These are phyloP conservation scores for Pugionium cornutum DNA, from an alignment of 345 rosid species.

Conservation along the genomic window DNA sequence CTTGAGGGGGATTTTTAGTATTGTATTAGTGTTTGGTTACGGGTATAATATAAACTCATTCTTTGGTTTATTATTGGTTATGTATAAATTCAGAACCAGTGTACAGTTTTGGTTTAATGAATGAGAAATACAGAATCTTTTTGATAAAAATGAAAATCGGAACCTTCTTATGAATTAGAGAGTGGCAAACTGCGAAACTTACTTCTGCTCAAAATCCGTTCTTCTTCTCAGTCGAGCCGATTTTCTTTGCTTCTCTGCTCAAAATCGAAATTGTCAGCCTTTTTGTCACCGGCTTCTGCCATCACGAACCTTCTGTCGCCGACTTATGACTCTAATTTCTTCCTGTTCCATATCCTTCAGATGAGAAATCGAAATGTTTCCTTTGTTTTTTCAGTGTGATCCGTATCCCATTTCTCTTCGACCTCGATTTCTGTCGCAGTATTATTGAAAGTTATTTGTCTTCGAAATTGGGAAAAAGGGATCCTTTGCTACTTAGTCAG, in stretches of 20 bases:
- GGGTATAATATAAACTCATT: too few relatives aligned
- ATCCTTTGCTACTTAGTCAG: neutral
- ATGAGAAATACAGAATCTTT: too few relatives aligned
- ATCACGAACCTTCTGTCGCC: neutral
- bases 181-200: neutral
- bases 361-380: neutral
- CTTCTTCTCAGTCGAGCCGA: constrained; percentile 2
- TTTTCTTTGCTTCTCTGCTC: constrained; percentile 14
- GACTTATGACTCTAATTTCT: neutral
- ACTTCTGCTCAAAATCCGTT: neutral
- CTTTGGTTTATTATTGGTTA: too few relatives aligned
- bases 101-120: too few relatives aligned
- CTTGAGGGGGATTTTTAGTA: too few relatives aligned
- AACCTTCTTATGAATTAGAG: neutral
- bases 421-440: constrained; percentile 5
- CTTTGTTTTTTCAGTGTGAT: constrained; percentile 1
- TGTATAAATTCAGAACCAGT: too few relatives aligned
- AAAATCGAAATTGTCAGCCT: constrained; percentile 9
- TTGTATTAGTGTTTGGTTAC: too few relatives aligned
- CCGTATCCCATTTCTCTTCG: constrained; percentile 4
- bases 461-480: neutral
- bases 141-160: too few relatives aligned
- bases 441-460: neutral
- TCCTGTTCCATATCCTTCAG: neutral
- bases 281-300: constrained; percentile 3